Conservation (phyloP, 768 basidiomycete species). For the Auricularia heimuer region DNA sequence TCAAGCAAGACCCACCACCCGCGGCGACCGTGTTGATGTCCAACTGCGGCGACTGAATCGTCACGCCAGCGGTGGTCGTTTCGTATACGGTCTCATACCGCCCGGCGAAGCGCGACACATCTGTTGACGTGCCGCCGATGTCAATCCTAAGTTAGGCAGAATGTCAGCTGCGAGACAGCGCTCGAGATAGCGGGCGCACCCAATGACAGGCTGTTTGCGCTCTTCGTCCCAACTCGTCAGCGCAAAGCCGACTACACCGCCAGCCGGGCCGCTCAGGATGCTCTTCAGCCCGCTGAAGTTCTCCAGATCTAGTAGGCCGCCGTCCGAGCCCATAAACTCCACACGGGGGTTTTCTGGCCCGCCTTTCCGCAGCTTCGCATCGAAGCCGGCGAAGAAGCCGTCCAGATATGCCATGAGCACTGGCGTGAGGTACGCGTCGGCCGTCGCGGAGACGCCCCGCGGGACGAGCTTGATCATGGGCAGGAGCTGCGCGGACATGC, state of each 20-base stretch:
- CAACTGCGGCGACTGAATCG: conserved; percentile 84
- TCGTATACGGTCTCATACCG: conserved; percentile 90
- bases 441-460: conserved; percentile 83
- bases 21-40: conserved; percentile 97
- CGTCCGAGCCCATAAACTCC: conserved; percentile 95
- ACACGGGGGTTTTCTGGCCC: conserved; percentile 42
- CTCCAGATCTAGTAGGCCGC: conserved; percentile 65
- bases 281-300: conserved; percentile 92
- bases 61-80: conserved; percentile 89
- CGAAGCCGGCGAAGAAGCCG: conserved; percentile 86
- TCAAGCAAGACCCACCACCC: conserved; percentile 84
- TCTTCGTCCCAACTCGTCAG: conserved; percentile 82
- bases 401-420: conserved; percentile 77
- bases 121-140: conserved; percentile 93
- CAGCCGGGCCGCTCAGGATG: conserved; percentile 87
- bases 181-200: conserved; percentile 37
- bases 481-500: conserved; percentile 76
- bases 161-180: conserved; percentile 1
- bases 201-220: conserved; percentile 67
- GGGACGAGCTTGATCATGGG: conserved; percentile 96
- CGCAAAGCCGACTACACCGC: conserved; percentile 92
- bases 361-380: conserved; percentile 57
- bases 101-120: conserved; percentile 88
- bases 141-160: conserved; percentile 47
- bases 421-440: conserved; percentile 92